phyloP scores from a whole-genome alignment of 2,329 filamentous ascomycete species.

The Aspergillus spinulosporus region DNA sequence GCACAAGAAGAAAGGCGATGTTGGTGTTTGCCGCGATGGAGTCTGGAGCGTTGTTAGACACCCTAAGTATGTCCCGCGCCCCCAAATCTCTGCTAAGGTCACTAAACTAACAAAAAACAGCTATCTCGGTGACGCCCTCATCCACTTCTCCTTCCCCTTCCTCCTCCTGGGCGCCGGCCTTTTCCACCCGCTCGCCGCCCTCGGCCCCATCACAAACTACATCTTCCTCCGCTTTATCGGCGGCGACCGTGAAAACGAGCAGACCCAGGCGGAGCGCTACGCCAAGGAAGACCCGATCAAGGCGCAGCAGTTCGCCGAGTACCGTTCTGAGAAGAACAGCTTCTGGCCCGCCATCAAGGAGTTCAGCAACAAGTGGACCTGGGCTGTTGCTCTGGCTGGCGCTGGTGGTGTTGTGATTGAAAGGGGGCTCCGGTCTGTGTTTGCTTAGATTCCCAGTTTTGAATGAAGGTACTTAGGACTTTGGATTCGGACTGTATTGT shows the following conservation, averaged over 20 bases:
- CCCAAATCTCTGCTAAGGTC: no score
- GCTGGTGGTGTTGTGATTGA: constrained; percentile 52
- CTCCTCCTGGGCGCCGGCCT: constrained; percentile 55
- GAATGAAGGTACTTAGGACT: no score
- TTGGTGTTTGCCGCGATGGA: constrained; percentile 53
- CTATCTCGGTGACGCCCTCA: constrained; percentile 61
- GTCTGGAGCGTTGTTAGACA: constrained; percentile 64
- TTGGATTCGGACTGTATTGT: no score
- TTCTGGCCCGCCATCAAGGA: constrained; percentile 59
- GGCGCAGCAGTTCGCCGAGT: constrained; percentile 54
- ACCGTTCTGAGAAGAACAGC: constrained; percentile 57
- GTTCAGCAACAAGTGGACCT: constrained; percentile 57
- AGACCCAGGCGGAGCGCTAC: constrained; percentile 55
- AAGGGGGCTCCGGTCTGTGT: constrained; percentile 24
- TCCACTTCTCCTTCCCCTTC: constrained; percentile 61
- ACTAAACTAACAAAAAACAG: no score
- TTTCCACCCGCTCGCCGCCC: constrained; percentile 55
- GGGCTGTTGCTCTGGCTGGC: constrained; percentile 54
- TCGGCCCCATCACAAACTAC: constrained; percentile 61
- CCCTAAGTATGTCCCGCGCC: constrained; percentile 45
- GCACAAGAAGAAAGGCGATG: constrained; percentile 47
- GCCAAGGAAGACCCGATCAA: constrained; percentile 53
- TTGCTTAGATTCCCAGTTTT: neutral
- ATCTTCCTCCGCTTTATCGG: constrained; percentile 58
- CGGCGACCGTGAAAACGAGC: constrained; percentile 58